Percentiles rank a stretch among this genome's conserved stretches.
Conservation (phyloP, 306 rosid species). For the Comarum palustre region DNA sequence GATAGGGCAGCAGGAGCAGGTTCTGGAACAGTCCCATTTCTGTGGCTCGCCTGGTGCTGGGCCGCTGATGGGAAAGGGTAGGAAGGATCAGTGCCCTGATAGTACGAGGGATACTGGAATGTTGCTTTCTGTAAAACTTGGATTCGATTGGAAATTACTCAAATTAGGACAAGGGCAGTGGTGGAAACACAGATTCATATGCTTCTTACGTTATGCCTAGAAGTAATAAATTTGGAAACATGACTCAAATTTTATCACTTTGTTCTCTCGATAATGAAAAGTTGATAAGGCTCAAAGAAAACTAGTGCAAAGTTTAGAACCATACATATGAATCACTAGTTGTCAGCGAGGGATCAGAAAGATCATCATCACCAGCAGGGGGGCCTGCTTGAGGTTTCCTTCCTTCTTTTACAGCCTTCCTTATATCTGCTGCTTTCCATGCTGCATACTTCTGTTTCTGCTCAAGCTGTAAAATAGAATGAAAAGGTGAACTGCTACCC, state of each 20-base stretch:
- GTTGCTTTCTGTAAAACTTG: constrained; percentile 86
- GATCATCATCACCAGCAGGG: constrained; percentile 84
- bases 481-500: neutral
- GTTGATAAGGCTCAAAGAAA: constrained; percentile 9
- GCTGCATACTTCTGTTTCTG: constrained; percentile 95
- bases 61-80: constrained; percentile 46
- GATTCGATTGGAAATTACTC: constrained; percentile 90
- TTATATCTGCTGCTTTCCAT: constrained; percentile 99
- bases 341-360: constrained; percentile 50
- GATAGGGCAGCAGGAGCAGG: constrained; percentile 41
- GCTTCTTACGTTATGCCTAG: neutral
- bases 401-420: constrained; percentile 98
- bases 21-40: constrained; percentile 52
- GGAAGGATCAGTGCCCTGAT: constrained; percentile 72
- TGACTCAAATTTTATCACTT: neutral
- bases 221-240: neutral
- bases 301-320: constrained; percentile 20
- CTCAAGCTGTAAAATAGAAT: constrained; percentile 67
- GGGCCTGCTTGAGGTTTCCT: constrained; percentile 82
- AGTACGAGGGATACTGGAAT: constrained; percentile 56
- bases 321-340: constrained; percentile 60
- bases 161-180: constrained; percentile 44
- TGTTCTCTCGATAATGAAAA: constrained; percentile 3
- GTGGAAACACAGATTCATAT: no score
- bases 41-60: constrained; percentile 45